Percentiles rank a stretch among this genome's conserved stretches.
Conservation (phyloP, 768 basidiomycete species). For the Lactifluus rugatus region DNA sequence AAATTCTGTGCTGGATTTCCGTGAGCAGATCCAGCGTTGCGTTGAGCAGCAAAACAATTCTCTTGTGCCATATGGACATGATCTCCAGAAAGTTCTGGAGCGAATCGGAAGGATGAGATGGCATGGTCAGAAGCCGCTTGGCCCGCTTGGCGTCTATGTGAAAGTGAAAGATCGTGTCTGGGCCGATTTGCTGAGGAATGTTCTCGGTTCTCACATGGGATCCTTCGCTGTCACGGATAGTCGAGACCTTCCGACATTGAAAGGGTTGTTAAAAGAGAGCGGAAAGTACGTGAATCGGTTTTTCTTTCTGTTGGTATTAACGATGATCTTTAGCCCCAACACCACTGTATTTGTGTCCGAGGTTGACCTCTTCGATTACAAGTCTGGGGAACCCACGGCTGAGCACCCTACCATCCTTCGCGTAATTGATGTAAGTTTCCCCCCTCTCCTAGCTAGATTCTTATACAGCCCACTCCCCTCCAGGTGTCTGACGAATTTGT, state of each 20-base stretch:
- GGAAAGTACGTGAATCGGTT: constrained; percentile 47
- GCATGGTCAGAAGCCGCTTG: constrained; percentile 58
- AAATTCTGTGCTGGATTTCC: constrained; percentile 35
- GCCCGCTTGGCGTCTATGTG: constrained; percentile 74
- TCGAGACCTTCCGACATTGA: constrained; percentile 50
- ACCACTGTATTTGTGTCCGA: constrained; percentile 52
- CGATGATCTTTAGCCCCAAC: constrained; percentile 29
- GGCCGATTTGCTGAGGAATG: constrained; percentile 52
- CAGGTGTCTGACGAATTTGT: constrained; percentile 72
- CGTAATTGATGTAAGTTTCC: constrained; percentile 58
- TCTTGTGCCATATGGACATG: constrained; percentile 50
- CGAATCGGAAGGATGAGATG: constrained; percentile 44
- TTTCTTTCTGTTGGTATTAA: neutral
- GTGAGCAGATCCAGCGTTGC: constrained; percentile 42
- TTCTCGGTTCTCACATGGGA: constrained; percentile 49
- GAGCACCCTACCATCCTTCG: constrained; percentile 67
- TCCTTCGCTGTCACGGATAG: constrained; percentile 69
- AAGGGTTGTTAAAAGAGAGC: constrained; percentile 41
- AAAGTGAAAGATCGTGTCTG: constrained; percentile 63
- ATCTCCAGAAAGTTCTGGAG: constrained; percentile 49
- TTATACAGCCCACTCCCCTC: neutral
- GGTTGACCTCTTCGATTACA: constrained; percentile 76
- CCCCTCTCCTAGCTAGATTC: neutral
- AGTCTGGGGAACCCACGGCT: constrained; percentile 55
- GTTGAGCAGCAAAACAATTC: constrained; percentile 45